Conservation (phyloP, 2,329 filamentous ascomycete species). For the Exophiala sideris region DNA sequence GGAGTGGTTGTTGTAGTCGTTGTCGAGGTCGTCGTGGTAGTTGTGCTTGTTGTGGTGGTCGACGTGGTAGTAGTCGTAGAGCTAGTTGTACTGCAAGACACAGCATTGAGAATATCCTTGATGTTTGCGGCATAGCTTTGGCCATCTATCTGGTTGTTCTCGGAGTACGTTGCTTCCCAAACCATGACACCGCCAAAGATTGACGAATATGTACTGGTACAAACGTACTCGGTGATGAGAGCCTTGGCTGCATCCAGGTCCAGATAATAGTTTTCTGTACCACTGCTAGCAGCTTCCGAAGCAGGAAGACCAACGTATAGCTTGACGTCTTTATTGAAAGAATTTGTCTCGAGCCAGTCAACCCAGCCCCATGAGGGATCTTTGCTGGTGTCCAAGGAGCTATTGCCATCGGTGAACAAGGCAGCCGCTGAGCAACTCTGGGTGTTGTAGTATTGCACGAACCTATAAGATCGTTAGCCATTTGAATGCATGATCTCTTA, state of each 20-base stretch:
- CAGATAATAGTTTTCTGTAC: slow-evolving; percentile 43
- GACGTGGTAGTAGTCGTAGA: not conserved
- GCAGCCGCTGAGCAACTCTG: slow-evolving; percentile 46
- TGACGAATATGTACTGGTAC: slow-evolving; percentile 33
- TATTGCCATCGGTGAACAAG: slow-evolving; percentile 32
- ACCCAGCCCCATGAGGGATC: slow-evolving; percentile 47
- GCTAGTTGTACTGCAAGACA: slow-evolving; percentile 9
- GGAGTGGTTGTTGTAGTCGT: slow-evolving; percentile 14
- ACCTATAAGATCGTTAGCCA: slow-evolving; percentile 28
- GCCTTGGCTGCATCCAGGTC: slow-evolving; percentile 43
- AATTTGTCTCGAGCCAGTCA: slow-evolving; percentile 35
- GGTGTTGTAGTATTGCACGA: slow-evolving; percentile 57
- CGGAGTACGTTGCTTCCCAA: slow-evolving; percentile 54
- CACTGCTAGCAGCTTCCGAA: slow-evolving; percentile 30
- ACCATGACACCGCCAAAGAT: slow-evolving; percentile 60
- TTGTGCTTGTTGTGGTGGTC: slow-evolving; percentile 12
- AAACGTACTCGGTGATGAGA: slow-evolving; percentile 44
- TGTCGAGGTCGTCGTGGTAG: slow-evolving; percentile 15
- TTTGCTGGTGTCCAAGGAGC: slow-evolving; percentile 36
- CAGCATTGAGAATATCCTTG: slow-evolving; percentile 42
- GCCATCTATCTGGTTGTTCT: slow-evolving; percentile 45
- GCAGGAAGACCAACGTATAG: slow-evolving; percentile 53
- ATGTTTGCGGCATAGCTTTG: slow-evolving; percentile 47
- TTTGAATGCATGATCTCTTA: not conserved
- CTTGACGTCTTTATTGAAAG: slow-evolving; percentile 43